Base-by-base conservation (phyloP, 495 filamentous ascomycete species). In the Penicillium bovifimosum region DNA sequence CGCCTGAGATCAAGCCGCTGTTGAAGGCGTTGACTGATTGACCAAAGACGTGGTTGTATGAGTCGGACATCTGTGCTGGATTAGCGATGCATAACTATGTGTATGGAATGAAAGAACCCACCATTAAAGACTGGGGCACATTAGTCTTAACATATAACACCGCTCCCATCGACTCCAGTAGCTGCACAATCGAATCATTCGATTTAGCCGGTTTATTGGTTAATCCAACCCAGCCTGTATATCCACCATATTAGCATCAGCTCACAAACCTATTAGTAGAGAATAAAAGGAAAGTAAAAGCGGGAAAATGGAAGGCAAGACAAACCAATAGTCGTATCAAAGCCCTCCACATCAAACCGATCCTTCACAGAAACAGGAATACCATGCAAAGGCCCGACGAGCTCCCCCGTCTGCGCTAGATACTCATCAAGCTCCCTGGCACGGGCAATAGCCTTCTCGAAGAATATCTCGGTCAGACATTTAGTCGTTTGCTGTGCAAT, bases 321-420 rank as follows among this genome's bases (percentile, higher is more conserved):
- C 68, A 33, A 40, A 72, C 68, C 70, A 59, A 72, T 54, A 18
- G 64, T 68, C 6, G 71, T 67, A 57, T 72, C 66, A 33, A 78
- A 60, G 2, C 74, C 81, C 58, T 80, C 69, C 46, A 88, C 73
- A 49, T 71, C 68, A 48, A 85, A 71, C 41, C 79, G 77, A 61
- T 87, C 84, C 62, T 88, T 88, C 9, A 86, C 70, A 28, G 76
- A 81, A 40, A 87, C 80, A 0, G 84, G 84, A 18, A 88, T 44
- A 11, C 85, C 85, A 56, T 88, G 84, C 1, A 88, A 69, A 3
- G 83, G 83, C 0, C 84, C 84, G 16, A 80, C 60, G 13, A 73
- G 62, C 41, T 74, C 73, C 1, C 69, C 65, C 1, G 66, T 66
- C 9, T 52, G 55, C 24, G 34, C 40, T 2, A 78, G 33, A 47